Percentiles rank a stretch among this genome's conserved stretches.
Conservation (phyloP, 345 rosid species). For the Toxicodendron radicans region DNA sequence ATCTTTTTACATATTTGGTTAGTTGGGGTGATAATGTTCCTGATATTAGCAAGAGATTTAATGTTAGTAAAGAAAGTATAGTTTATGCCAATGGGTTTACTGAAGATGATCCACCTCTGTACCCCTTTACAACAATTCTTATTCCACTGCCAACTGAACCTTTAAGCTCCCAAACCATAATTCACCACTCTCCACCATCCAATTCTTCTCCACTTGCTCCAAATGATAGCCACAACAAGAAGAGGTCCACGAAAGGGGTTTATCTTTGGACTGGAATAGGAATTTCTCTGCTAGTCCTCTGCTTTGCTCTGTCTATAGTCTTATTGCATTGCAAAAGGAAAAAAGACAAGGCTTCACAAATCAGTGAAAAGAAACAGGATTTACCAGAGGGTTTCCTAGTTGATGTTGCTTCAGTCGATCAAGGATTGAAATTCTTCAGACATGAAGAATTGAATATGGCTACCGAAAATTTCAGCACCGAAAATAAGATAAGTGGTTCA, state of each 20-base stretch:
- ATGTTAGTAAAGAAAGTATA: slow-evolving; percentile 27
- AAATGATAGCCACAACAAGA: not conserved
- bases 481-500: slow-evolving; percentile 27
- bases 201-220: slow-evolving; percentile 16
- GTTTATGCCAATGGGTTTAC: slow-evolving; percentile 39
- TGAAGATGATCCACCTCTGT: slow-evolving; percentile 21
- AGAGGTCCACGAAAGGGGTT: slow-evolving; percentile 20
- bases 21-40: slow-evolving; percentile 27
- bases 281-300: slow-evolving; percentile 27
- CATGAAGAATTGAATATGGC: slow-evolving; percentile 37
- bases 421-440: slow-evolving; percentile 36
- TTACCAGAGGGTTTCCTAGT: slow-evolving; percentile 24
- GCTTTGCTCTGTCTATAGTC: slow-evolving; percentile 17
- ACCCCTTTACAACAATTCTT: slow-evolving; percentile 49
- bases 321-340: slow-evolving; percentile 25
- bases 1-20: slow-evolving; percentile 42
- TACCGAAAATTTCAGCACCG: slow-evolving; percentile 33
- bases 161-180: slow-evolving; percentile 32
- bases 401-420: slow-evolving; percentile 25
- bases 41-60: slow-evolving; percentile 38
- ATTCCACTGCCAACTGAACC: slow-evolving; percentile 42
- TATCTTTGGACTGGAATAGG: slow-evolving; percentile 33
- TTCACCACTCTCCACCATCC: slow-evolving; percentile 27
- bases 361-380: slow-evolving; percentile 12
- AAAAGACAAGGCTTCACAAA: slow-evolving; percentile 6